Evolutionary conservation across 2,329 filamentous ascomycete species (phyloP).

Genomic region (Fragosphaeria purpurea): DNA sequence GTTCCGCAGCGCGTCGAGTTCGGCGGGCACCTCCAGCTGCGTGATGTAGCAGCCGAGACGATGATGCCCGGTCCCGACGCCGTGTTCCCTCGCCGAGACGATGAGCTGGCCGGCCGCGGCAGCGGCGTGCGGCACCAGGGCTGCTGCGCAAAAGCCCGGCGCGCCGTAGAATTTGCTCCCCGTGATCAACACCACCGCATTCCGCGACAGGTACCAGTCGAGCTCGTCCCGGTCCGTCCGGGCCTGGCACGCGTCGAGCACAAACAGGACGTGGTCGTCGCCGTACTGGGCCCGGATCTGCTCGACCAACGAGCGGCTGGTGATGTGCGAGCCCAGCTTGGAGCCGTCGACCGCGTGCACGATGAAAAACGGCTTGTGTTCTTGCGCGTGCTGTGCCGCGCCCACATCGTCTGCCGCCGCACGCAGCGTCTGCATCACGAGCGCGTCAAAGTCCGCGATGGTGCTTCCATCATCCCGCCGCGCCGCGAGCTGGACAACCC

Average conservation of each 20-base stretch:
- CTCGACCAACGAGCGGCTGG: slow-evolving; percentile 1
- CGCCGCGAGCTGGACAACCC: slow-evolving; percentile 3
- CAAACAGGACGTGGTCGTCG: slow-evolving; percentile 2
- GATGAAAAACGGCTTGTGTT: slow-evolving; percentile 1
- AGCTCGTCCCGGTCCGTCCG: slow-evolving; percentile 2
- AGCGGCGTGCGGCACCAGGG: background rate
- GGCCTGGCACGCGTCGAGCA: slow-evolving; percentile 7
- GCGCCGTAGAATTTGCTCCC: slow-evolving; percentile 8
- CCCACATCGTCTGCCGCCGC: background rate
- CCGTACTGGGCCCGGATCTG: background rate
- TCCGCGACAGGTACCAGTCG: slow-evolving; percentile 6
- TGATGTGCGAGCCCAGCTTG: slow-evolving; percentile 6
- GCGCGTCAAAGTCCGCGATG: slow-evolving; percentile 1
- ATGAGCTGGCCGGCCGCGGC: background rate
- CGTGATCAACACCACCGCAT: slow-evolving; percentile 4
- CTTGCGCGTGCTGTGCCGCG: background rate
- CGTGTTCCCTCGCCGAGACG: background rate
- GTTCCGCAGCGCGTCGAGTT: background rate
- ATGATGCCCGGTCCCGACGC: no score
- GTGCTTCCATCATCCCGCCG: background rate
- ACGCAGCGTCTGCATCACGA: slow-evolving; percentile 1
- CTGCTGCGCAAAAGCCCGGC: slow-evolving; percentile 7
- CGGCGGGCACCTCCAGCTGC: slow-evolving; percentile 1
- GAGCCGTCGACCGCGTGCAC: slow-evolving; percentile 7
- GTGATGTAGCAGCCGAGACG: slow-evolving; percentile 4